Base-by-base conservation (phyloP, 352 stramenopile species). In the Ophiocytium majus region DNA sequence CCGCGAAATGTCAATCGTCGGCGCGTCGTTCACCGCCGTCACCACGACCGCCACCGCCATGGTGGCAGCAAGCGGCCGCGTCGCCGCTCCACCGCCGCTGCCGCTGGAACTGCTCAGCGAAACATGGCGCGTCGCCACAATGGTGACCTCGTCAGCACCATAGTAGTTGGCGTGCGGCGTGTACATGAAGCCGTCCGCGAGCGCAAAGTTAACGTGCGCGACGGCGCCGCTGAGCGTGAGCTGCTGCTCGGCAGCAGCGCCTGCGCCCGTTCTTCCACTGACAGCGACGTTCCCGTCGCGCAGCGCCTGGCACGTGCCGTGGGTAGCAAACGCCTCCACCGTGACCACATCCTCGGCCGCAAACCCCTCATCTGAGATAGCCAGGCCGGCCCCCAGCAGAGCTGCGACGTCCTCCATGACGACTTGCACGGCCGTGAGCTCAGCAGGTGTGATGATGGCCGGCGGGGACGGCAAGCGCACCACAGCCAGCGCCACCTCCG, bases 101-200 rank as follows among this genome's bases (percentile, higher is more conserved):
- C 43, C n/a, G n/a, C n/a, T n/a, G n/a, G n/a, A n/a, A n/a, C n/a
- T 57, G 43, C 43, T 57, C 5, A 57, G 43, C 43, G 43, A 5
- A 14, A 14, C 43, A 14, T 57, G 43, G 5, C 43, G 5, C 14
- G 43, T 57, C 43, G 43, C 37, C 31, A 50, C 37, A 28, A 86
- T 80, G 33, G 82, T 71, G 14, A 86, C 50, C 36, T 49, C 76
- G 9, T 86, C 83, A n/a, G 76, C 10, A 1, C 82, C 82, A 19
- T 82, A 43, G 33, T 83, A 86, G 82, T 86, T 34, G 9, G 82
- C 37, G 0, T 86, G 76, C n/a, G 83, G 83, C n/a, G 80, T 37
- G 31, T 86, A 86, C 19, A 32, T 64, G 34, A 14, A 5, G 43
- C 34, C 80, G 19, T n/a, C 10, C 1, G n/a, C 57, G 9, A 86